A percentile compares a stretch with the other conserved stretches of the same genome.
Evolutionary conservation across 352 stramenopile species (phyloP).

Genomic region (Globisporangium acanthophoron): DNA sequence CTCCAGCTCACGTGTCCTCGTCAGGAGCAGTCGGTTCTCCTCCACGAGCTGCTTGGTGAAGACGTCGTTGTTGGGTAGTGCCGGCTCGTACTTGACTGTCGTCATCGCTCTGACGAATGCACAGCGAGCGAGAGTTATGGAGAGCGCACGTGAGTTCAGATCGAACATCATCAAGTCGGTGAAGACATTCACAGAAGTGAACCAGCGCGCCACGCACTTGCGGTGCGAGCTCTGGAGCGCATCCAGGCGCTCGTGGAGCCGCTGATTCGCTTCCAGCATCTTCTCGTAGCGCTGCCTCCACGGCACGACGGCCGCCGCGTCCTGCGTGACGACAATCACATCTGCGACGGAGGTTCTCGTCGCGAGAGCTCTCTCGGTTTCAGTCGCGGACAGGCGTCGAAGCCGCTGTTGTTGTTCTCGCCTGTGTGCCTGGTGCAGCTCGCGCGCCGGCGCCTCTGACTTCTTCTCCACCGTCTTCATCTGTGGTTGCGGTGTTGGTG

Average conservation of each 20-base stretch:
- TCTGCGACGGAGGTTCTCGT: constrained; percentile 4
- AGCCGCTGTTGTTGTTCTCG: neutral
- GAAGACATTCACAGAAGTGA: neutral
- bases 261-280: constrained; percentile 23
- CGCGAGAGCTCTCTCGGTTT: neutral
- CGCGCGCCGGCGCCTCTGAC: neutral
- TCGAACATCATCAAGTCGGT: neutral
- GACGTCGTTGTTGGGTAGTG: constrained; percentile 56
- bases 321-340: constrained; percentile 32
- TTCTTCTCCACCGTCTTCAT: too few species aligned
- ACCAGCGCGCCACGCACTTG: constrained; percentile 14
- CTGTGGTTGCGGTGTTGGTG: neutral
- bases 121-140: neutral
- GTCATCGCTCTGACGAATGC: constrained; percentile 25
- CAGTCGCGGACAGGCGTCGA: too few species aligned
- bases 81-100: constrained; percentile 45
- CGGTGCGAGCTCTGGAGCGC: constrained; percentile 32
- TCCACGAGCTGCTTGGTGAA: constrained; percentile 63
- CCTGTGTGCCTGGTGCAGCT: neutral
- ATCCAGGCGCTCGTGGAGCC: constrained; percentile 27
- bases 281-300: constrained; percentile 44
- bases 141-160: neutral
- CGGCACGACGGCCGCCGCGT: constrained; percentile 19
- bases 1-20: constrained; percentile 28
- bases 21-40: constrained; percentile 43